Conservation (phyloP, 805 yeast genomes). For the Ogataea angusta region DNA sequence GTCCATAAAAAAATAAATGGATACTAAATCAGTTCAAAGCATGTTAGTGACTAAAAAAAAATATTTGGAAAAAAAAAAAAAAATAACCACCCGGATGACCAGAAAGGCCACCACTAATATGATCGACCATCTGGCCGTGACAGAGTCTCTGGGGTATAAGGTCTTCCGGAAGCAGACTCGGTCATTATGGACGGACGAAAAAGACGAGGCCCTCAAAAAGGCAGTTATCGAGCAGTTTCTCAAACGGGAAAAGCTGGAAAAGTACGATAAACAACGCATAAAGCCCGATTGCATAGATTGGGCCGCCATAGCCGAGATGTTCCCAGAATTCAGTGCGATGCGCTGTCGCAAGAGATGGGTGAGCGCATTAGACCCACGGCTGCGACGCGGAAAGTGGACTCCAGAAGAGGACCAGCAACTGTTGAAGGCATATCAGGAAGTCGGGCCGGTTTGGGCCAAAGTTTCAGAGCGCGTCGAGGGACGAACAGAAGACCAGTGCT, state of each 20-base stretch:
- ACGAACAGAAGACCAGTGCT: slow-evolving; percentile 92
- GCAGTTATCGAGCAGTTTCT: slow-evolving; percentile 37
- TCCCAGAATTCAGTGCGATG: slow-evolving; percentile 59
- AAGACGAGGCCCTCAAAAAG: slow-evolving; percentile 54
- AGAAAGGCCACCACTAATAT: slow-evolving; percentile 16
- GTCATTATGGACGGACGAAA: slow-evolving; percentile 73
- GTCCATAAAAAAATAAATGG: slow-evolving; percentile 6
- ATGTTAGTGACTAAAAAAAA: slow-evolving; percentile 1
- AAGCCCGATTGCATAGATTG: slow-evolving; percentile 50
- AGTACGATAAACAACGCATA: slow-evolving; percentile 27
- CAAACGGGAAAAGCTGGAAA: slow-evolving; percentile 16
- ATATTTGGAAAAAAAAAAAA: slow-evolving; percentile 1
- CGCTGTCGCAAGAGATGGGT: slow-evolving; percentile 89
- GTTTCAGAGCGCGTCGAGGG: slow-evolving; percentile 75
- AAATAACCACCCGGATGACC: slow-evolving; percentile 2
- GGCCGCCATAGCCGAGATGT: slow-evolving; percentile 53
- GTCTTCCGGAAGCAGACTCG: slow-evolving; percentile 63
- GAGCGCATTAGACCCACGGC: slow-evolving; percentile 76
- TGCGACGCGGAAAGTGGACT: slow-evolving; percentile 87
- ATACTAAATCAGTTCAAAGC: background rate
- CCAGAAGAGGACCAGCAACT: slow-evolving; percentile 69
- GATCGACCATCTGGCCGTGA: slow-evolving; percentile 54
- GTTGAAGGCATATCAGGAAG: slow-evolving; percentile 56
- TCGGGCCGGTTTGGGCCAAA: slow-evolving; percentile 85
- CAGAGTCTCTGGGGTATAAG: slow-evolving; percentile 71